These are phyloP conservation scores for Tolypocladium album DNA, from an alignment of 2,329 filamentous ascomycete genomes.

Conservation along the genomic window DNA sequence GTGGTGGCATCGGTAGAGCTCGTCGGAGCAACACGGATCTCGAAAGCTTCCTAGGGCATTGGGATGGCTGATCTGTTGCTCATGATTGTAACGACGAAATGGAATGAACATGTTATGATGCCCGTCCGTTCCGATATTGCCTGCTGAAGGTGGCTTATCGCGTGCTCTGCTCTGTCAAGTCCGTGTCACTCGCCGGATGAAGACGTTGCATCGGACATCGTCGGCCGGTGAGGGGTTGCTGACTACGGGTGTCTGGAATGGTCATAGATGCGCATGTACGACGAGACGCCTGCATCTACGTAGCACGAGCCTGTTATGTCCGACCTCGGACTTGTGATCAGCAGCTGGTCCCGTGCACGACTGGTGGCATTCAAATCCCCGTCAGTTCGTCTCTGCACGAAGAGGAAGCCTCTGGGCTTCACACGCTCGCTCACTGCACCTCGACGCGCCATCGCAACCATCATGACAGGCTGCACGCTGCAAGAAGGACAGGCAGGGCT, in stretches of 20 bases:
- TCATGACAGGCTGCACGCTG: slow-evolving; percentile 20
- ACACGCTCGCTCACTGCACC: neutral
- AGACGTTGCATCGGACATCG: neutral
- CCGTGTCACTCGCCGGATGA: neutral
- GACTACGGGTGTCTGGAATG: neutral
- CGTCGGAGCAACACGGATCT: slow-evolving; percentile 11
- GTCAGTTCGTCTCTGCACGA: neutral
- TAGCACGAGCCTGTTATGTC: neutral
- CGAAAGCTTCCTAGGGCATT: slow-evolving; percentile 7
- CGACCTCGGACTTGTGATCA: neutral
- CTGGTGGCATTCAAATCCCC: neutral
- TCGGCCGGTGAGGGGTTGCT: neutral
- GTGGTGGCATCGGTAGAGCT: slow-evolving; percentile 6
- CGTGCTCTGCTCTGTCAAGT: neutral
- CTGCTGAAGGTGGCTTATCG: neutral
- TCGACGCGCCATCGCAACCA: neutral
- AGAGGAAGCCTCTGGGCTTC: neutral
- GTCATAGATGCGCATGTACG: neutral
- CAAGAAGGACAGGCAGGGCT: slow-evolving; percentile 36
- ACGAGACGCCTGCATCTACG: neutral
- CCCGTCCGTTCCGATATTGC: neutral
- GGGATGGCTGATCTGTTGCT: slow-evolving; percentile 13
- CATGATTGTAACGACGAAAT: slow-evolving; percentile 20
- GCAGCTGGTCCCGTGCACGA: neutral
- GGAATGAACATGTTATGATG: slow-evolving; percentile 16